Evolutionary conservation across 1,284 basidiomycete species (phyloP), one percentile per base, ranked within the genome.

Genomic region (Phlebopus sp.): DNA sequence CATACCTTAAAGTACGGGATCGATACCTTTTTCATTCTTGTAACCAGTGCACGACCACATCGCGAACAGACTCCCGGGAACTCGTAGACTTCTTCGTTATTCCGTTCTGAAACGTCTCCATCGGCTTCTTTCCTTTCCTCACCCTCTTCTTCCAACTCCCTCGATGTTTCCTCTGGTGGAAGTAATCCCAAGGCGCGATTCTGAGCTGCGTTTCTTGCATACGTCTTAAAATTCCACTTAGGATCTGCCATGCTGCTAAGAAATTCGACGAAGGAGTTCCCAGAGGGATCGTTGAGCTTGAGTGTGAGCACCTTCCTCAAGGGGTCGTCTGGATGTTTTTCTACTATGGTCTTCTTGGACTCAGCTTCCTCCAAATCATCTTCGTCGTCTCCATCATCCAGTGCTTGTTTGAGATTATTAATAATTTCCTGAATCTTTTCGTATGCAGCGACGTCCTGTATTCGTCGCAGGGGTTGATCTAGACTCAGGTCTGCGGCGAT

Each of bases 1-100:
- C 48, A 45, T 50, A 89, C 92, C 78, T 99, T 92, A 79, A 99
- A 99, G 71, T 99, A 96, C 0, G 97, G 97, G 56, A 99, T 98
- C 60, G 85, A 86, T 59, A 99, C 89, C 63, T 90, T 92, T 78
- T 99, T 96, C 92, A 99, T 97, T 57, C 85, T 74, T 0, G 96
- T 99, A 62, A 92, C 81, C 18, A 93, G 75, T 7, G 81, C 76
- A 52, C 87, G 86, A 2, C 87, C 86, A 69, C 97, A 99, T 54
- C 89, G 90, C 8, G 91, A 90, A 68, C 97, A 99, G 3, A 80
- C 75, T 0, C 92, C 91, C 1, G 85, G 89, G 75, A 99, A 99
- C 13, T 84, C 81, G 65, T 84, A 92, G 10, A 99, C 80, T 67
- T 99, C 96, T 53, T 98, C 95, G 39, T 86, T 74, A 41, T 64